Conservation (phyloP, 169 alveolate species). For the Cystoisospora suis region DNA sequence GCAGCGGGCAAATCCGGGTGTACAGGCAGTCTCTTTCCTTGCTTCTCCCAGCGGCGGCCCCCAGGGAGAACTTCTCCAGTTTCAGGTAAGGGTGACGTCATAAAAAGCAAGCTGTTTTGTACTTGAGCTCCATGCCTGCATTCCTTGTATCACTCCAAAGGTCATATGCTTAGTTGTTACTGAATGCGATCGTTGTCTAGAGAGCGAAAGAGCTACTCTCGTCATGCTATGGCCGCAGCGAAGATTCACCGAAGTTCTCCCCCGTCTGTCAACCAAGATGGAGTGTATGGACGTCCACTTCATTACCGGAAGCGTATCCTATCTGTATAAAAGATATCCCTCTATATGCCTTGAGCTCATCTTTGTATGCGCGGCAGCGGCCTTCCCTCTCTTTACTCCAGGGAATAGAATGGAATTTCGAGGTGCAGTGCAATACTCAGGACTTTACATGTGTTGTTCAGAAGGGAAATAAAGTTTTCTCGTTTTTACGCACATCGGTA, state of each 20-base stretch:
- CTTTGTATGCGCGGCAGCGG: too few relatives aligned
- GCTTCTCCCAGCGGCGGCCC: neutral
- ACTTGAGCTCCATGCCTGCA: neutral
- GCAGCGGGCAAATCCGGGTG: neutral
- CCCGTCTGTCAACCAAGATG: too few relatives aligned
- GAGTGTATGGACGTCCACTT: too few relatives aligned
- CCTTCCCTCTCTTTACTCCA: too few relatives aligned
- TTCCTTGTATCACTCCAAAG: neutral
- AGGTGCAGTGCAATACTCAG: too few relatives aligned
- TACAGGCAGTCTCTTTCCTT: neutral
- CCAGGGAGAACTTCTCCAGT: neutral
- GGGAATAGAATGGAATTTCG: too few relatives aligned
- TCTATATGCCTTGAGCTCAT: too few relatives aligned
- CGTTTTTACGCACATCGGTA: too few relatives aligned
- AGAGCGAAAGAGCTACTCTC: neutral
- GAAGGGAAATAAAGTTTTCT: too few relatives aligned
- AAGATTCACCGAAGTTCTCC: neutral
- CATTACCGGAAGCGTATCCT: too few relatives aligned
- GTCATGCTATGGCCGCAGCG: neutral
- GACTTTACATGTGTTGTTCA: too few relatives aligned
- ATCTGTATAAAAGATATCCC: too few relatives aligned
- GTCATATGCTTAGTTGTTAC: neutral
- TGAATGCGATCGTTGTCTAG: neutral
- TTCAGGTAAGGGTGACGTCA: neutral
- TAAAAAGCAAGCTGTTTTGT: neutral